Percentiles rank a stretch among this genome's conserved stretches.
Conservation (phyloP, 1,284 basidiomycete genomes). For the Trametes pubescens region DNA sequence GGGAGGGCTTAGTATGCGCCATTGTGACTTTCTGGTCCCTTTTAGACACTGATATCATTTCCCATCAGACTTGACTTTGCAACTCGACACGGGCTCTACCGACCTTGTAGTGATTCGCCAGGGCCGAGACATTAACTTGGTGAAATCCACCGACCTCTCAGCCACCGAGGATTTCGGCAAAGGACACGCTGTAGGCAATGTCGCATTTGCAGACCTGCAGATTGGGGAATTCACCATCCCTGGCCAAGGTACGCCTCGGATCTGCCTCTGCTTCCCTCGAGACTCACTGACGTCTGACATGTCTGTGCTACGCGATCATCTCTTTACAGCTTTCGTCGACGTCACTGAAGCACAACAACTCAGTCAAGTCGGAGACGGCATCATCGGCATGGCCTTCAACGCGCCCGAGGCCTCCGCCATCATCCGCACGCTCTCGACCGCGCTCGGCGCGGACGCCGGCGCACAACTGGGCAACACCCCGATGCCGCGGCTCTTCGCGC, state of each 20-base stretch:
- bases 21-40: no score
- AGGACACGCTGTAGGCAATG: conserved; percentile 35
- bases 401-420: conserved; percentile 16
- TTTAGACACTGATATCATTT: not conserved
- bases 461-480: conserved; percentile 14
- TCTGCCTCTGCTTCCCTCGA: no score
- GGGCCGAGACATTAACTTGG: conserved; percentile 25
- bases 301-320: no score
- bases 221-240: conserved; percentile 40
- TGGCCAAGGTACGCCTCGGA: conserved; percentile 40
- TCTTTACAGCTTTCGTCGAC: conserved; percentile 42
- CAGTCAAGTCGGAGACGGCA: conserved; percentile 5
- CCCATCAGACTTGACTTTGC: conserved; percentile 18
- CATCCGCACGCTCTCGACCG: not conserved
- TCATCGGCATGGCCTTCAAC: conserved; percentile 31
- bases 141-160: conserved; percentile 34
- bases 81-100: conserved; percentile 24
- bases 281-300: no score
- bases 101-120: conserved; percentile 16
- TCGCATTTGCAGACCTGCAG: conserved; percentile 39
- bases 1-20: conserved; percentile 19
- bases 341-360: conserved; percentile 27
- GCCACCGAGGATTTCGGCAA: conserved; percentile 31
- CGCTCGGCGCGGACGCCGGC: conserved; percentile 12
- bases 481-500: conserved; percentile 21